Percentiles rank a stretch among this genome's conserved stretches.
Conservation (phyloP, 257 asterid species). For the Linderniella brevidens region DNA sequence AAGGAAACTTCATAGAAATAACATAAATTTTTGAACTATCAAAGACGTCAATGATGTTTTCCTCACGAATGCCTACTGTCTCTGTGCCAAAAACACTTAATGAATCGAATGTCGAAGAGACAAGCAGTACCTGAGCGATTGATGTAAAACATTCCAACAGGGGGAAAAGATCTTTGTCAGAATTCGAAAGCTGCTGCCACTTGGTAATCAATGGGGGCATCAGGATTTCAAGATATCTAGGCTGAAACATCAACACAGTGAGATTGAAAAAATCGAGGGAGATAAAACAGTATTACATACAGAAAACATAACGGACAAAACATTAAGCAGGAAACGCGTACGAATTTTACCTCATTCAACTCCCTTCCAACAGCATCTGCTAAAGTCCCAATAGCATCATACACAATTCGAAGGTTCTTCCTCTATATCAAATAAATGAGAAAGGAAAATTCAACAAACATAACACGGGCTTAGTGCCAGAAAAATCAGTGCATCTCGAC, state of each 20-base stretch:
- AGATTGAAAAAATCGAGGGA: conserved; percentile 4
- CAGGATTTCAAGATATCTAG: conserved; percentile 70
- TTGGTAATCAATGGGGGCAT: conserved; percentile 93
- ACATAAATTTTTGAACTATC: too few relatives aligned
- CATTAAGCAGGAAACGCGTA: too few relatives aligned
- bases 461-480: too few relatives aligned
- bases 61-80: too few relatives aligned
- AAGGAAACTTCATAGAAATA: too few relatives aligned
- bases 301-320: too few relatives aligned
- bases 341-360: conserved; percentile 53
- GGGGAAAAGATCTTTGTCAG: conserved; percentile 91
- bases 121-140: conserved; percentile 56
- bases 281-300: too few relatives aligned
- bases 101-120: too few relatives aligned
- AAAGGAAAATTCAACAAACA: background rate
- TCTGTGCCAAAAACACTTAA: too few relatives aligned
- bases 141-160: conserved; percentile 97
- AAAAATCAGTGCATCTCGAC: too few relatives aligned
- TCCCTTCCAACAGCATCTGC: conserved; percentile 95
- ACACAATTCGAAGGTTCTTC: conserved; percentile 80
- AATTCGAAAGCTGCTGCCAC: conserved; percentile 94
- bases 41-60: too few relatives aligned
- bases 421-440: conserved; percentile 29
- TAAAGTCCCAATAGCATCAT: conserved; percentile 89
- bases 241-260: conserved; percentile 30